phyloP scores from a whole-genome alignment of 305 asterid genomes.

The Fraxinus nigra region DNA sequence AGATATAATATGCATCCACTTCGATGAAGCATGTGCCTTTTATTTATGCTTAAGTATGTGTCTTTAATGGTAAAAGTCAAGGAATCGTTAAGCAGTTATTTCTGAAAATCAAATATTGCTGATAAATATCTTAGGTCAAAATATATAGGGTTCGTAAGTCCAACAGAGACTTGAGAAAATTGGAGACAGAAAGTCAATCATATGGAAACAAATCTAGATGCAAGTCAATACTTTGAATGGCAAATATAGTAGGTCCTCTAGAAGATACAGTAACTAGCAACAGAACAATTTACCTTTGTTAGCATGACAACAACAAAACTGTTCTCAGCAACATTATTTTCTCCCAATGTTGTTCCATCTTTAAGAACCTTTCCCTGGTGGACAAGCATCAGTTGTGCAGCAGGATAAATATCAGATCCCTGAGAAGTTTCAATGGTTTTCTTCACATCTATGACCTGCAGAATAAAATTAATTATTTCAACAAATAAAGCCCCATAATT shows the following conservation, averaged over 20 bases:
- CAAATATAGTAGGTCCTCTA: neutral
- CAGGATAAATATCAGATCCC: slow-evolving; percentile 46
- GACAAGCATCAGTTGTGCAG: slow-evolving; percentile 42
- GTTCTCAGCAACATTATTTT: slow-evolving; percentile 43
- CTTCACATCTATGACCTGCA: slow-evolving; percentile 42
- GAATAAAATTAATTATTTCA: neutral
- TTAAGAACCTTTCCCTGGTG: slow-evolving; percentile 49
- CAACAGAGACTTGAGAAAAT: neutral
- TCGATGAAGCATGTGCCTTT: neutral
- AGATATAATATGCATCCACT: neutral
- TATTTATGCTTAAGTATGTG: neutral
- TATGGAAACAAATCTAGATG: neutral
- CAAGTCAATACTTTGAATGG: neutral
- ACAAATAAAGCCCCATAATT: neutral
- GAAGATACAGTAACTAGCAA: neutral
- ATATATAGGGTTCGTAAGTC: neutral
- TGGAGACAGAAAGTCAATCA: neutral
- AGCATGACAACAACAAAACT: slow-evolving; percentile 40
- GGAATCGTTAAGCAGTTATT: neutral
- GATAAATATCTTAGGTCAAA: neutral
- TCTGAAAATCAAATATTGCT: neutral
- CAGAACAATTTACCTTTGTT: slow-evolving; percentile 29
- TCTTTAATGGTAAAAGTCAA: neutral
- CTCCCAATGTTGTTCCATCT: slow-evolving; percentile 46
- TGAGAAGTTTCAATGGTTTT: slow-evolving; percentile 40